These are phyloP conservation scores for Aspergillus baeticus DNA, from an alignment of 495 filamentous ascomycete species.

Conservation along the genomic window DNA sequence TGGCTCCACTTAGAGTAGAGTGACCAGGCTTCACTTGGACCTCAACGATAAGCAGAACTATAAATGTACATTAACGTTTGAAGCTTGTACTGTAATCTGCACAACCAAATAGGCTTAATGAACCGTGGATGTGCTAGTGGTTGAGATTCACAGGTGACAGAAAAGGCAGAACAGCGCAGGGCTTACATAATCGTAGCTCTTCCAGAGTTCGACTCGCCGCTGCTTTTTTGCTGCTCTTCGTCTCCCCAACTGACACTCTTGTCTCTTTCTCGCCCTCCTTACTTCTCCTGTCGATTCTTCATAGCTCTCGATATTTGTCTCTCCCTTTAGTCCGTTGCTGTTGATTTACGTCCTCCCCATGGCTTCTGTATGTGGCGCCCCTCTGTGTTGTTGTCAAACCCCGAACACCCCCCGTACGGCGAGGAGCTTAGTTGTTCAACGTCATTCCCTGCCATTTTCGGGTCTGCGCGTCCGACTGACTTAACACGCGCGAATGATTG, in stretches of 20 bases:
- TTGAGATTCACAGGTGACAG: background rate
- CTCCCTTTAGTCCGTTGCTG: conserved; percentile 6
- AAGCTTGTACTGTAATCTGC: too few relatives aligned
- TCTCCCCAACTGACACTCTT: conserved; percentile 12
- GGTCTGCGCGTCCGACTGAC: conserved; percentile 15
- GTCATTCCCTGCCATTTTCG: conserved; percentile 15
- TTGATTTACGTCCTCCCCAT: conserved; percentile 32
- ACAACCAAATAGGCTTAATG: too few relatives aligned
- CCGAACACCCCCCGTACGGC: conserved; percentile 5
- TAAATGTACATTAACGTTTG: too few relatives aligned
- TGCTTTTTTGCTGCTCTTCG: conserved; percentile 13
- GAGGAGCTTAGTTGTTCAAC: conserved; percentile 20
- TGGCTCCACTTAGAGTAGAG: too few relatives aligned
- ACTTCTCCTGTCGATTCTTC: conserved; percentile 22
- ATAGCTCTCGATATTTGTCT: conserved; percentile 20
- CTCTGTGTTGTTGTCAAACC: conserved; percentile 16
- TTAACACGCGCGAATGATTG: conserved; percentile 8
- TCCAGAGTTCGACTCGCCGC: conserved; percentile 12
- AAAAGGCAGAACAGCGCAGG: background rate
- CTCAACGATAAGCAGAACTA: too few relatives aligned
- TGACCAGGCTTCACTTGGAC: too few relatives aligned
- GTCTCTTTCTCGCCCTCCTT: conserved; percentile 20
- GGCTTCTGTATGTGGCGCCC: conserved; percentile 51
- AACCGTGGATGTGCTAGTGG: too few relatives aligned
- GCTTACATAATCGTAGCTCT: conserved; percentile 16